Percentiles rank a stretch among this genome's conserved stretches.
Conservation (phyloP, 2,329 filamentous ascomycete species). For the Venturia asperata region DNA sequence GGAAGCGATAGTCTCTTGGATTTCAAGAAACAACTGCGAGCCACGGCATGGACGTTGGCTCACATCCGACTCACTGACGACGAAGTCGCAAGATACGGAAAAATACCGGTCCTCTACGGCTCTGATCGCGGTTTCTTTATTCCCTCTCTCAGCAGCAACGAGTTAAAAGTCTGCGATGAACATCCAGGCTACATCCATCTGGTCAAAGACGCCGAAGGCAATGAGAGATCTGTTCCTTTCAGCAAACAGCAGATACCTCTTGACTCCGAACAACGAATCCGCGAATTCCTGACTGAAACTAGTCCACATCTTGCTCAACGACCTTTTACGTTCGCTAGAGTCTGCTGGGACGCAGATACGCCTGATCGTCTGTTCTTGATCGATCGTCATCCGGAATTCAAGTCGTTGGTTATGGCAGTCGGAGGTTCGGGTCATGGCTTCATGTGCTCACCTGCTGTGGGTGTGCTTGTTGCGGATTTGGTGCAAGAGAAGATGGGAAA, state of each 20-base stretch:
- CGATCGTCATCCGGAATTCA: constrained; percentile 40
- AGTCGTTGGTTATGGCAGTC: constrained; percentile 41
- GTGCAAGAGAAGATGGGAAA: constrained; percentile 41
- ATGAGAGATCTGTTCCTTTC: constrained; percentile 35
- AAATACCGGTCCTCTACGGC: constrained; percentile 45
- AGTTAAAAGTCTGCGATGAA: constrained; percentile 49
- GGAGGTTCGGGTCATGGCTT: constrained; percentile 49
- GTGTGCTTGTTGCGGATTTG: constrained; percentile 43
- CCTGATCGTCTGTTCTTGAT: constrained; percentile 49
- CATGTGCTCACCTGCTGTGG: constrained; percentile 47
- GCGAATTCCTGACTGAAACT: constrained; percentile 43
- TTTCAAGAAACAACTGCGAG: constrained; percentile 46
- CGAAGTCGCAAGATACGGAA: constrained; percentile 40
- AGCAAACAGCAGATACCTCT: constrained; percentile 42
- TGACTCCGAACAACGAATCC: constrained; percentile 42
- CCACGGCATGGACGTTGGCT: constrained; percentile 48
- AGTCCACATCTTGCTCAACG: constrained; percentile 48
- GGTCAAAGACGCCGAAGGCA: constrained; percentile 27
- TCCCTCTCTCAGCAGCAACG: constrained; percentile 39
- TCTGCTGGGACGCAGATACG: constrained; percentile 54
- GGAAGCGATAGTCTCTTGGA: constrained; percentile 42
- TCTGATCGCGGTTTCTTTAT: constrained; percentile 46
- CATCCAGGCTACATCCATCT: constrained; percentile 51
- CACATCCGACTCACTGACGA: constrained; percentile 44
- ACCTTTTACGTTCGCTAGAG: constrained; percentile 43